Base-by-base conservation (phyloP, 305 asterid genomes). In the Fraxinus ornus region DNA sequence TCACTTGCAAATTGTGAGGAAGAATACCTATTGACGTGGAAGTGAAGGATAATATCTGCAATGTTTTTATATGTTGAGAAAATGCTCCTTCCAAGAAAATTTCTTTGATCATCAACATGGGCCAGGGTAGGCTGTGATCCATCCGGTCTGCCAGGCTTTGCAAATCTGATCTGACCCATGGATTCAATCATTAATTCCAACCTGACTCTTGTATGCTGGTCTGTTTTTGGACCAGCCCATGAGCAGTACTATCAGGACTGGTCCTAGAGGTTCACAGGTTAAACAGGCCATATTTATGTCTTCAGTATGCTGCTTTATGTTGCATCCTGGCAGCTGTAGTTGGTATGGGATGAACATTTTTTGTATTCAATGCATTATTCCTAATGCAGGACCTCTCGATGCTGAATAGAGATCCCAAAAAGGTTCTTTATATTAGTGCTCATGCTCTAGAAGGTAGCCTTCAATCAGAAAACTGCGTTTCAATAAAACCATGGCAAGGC, bases 361-460 rank as follows among this genome's bases (percentile, higher is more conserved):
- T 66, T 26, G 73, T 66, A 66, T 66, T 66, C 36, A 21, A 80
- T 64, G 74, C 76, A 64, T 76, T 22, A 55, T 84, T 82, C 81
- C 76, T 82, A 68, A 85, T 87, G 86, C 93, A 95, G 98, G 98
- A 95, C 88, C 91, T 95, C 52, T 90, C 99, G 37, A 91, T 19
- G 90, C 88, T 95, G 87, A 94, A 95, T 84, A 88, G 99, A 87
- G 97, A 95, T 87, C 99, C 97, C 22, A 82, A 90, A 68, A 92
- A 87, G 88, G 85, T 95, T 87, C 70, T 95, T 70, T 95, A 95
- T 66, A 35, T 94, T 78, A 94, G 99, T 82, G 97, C 89, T 52
- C 91, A 90, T 81, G 97, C 97, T 68, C 83, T 91, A 76, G 98
- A 95, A 82, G 90, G 86, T 85, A 89, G 93, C 79, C 98, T 95